These are phyloP conservation scores for Lasiodiplodia hormozganensis DNA, from an alignment of 2,329 filamentous ascomycete genomes.

Conservation along the genomic window DNA sequence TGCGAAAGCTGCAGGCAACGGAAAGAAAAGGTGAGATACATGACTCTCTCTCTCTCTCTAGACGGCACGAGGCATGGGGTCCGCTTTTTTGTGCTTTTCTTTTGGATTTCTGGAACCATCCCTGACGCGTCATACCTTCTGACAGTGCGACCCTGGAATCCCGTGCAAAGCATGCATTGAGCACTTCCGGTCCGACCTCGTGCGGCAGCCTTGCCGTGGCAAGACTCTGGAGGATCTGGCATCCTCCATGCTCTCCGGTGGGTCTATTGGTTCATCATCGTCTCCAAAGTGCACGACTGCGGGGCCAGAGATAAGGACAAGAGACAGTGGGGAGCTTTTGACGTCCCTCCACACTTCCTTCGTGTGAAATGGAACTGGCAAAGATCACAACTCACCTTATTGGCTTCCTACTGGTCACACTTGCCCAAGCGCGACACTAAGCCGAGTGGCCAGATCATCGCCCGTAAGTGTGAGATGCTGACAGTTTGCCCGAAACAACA, in stretches of 20 bases:
- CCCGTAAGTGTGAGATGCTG: conserved; percentile 6
- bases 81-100: neutral
- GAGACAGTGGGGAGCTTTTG: neutral
- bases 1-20: conserved; percentile 44
- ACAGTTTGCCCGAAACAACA: conserved; percentile 6
- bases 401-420: neutral
- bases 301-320: neutral
- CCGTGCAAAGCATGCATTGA: conserved; percentile 49
- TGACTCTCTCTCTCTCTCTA: neutral
- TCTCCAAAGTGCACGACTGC: neutral
- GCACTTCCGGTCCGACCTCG: conserved; percentile 46
- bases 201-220: conserved; percentile 47
- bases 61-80: neutral
- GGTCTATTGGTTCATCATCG: conserved; percentile 21
- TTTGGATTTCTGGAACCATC: neutral
- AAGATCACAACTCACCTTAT: neutral
- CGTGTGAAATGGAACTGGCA: neutral
- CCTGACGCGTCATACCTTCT: neutral
- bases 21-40: conserved; percentile 42
- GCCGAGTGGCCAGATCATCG: neutral
- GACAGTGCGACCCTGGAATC: conserved; percentile 46
- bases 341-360: neutral
- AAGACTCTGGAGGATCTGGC: conserved; percentile 29
- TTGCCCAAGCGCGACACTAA: conserved; percentile 1
- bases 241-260: conserved; percentile 21